A percentile compares a stretch with the other conserved stretches of the same genome.
These are phyloP conservation scores for Lepidopterella palustris DNA, from an alignment of 495 filamentous ascomycete species.

Conservation along the genomic window DNA sequence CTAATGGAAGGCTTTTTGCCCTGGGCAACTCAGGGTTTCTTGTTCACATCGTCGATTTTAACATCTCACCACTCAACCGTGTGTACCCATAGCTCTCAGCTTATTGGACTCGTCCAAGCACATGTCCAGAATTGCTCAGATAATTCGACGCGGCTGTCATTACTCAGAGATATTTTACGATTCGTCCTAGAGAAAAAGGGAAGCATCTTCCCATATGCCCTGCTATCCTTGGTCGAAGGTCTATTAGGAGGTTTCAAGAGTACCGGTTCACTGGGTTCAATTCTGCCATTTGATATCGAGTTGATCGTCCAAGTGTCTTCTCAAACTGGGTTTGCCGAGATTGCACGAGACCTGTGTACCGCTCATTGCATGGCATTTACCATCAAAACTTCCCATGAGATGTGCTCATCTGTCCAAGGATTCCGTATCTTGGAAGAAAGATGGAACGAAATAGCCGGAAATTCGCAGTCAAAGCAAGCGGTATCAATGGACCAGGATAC, in stretches of 20 bases:
- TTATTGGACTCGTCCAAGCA: conserved; percentile 19
- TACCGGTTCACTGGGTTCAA: neutral
- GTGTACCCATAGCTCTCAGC: conserved; percentile 31
- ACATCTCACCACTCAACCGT: conserved; percentile 3
- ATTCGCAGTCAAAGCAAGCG: neutral
- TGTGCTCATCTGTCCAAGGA: conserved; percentile 3
- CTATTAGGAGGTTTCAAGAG: conserved; percentile 18
- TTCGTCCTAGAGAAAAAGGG: conserved; percentile 18
- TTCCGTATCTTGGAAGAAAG: conserved; percentile 1
- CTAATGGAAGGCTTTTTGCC: conserved; percentile 30
- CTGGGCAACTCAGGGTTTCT: conserved; percentile 37
- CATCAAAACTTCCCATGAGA: neutral
- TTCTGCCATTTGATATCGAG: conserved; percentile 15
- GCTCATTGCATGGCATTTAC: conserved; percentile 21
- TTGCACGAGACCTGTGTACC: conserved; percentile 27
- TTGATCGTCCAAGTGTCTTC: conserved; percentile 22
- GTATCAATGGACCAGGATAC: too few relatives aligned
- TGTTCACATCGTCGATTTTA: conserved; percentile 32
- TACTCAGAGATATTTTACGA: conserved; percentile 16
- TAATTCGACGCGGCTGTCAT: neutral
- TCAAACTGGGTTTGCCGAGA: conserved; percentile 29
- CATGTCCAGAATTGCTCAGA: conserved; percentile 4
- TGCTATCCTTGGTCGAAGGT: conserved; percentile 33
- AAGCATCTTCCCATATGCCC: conserved; percentile 30
- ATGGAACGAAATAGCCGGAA: neutral